Evolutionary conservation across 306 rosid species (phyloP).

Genomic region (Adenanthera pavonina): DNA sequence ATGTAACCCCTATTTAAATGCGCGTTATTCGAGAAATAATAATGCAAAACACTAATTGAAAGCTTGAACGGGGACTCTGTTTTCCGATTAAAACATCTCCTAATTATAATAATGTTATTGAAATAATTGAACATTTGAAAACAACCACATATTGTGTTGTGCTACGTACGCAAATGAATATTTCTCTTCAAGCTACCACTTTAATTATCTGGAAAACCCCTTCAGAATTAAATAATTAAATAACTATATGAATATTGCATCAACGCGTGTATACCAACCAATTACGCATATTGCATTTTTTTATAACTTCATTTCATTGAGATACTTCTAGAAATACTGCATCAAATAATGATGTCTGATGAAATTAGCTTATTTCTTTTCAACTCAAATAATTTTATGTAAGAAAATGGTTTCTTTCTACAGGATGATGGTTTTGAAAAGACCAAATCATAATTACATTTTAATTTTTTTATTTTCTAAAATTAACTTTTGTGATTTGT

Average conservation of each 20-base stretch:
- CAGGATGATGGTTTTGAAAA: background rate
- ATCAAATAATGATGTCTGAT: background rate
- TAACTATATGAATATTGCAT: background rate
- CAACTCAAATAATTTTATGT: background rate
- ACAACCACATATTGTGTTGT: background rate
- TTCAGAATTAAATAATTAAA: background rate
- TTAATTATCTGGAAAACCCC: background rate
- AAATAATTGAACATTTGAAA: conserved; percentile 10
- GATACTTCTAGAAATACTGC: background rate
- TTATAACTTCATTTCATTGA: background rate
- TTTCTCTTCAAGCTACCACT: background rate
- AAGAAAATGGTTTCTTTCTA: background rate
- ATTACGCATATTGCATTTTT: background rate
- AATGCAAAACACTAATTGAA: background rate
- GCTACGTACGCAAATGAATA: background rate
- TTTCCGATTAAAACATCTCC: background rate
- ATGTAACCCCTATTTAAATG: background rate
- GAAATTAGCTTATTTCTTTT: background rate
- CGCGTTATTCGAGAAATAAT: background rate
- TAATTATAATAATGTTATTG: conserved; percentile 6
- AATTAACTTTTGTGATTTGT: background rate
- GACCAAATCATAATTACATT: background rate
- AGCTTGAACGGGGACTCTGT: background rate
- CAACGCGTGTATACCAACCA: background rate
- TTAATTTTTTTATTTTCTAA: background rate